phyloP scores from a whole-genome alignment of 2,329 filamentous ascomycete species.

The Neofusicoccum ribis region DNA sequence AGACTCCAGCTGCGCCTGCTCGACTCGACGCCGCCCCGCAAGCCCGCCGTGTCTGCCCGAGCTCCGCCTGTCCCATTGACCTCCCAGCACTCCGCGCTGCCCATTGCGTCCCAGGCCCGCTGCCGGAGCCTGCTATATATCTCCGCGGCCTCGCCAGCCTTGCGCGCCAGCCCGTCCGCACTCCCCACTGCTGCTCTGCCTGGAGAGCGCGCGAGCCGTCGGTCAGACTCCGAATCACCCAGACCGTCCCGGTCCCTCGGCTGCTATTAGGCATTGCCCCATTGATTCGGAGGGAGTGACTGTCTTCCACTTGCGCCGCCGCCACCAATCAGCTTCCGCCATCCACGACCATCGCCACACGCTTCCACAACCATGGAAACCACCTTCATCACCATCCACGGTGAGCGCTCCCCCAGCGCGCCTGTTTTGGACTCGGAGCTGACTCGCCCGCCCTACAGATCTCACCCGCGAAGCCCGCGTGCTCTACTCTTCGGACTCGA shows the following conservation, averaged over 20 bases:
- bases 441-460: slow-evolving; percentile 52
- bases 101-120: not conserved
- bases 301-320: not conserved
- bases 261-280: slow-evolving; percentile 19
- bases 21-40: not conserved
- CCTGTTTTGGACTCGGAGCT: slow-evolving; percentile 15
- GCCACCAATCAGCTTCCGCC: not conserved
- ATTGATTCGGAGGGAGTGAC: slow-evolving; percentile 14
- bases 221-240: slow-evolving; percentile 15
- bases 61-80: not conserved
- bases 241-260: slow-evolving; percentile 7
- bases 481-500: slow-evolving; percentile 80
- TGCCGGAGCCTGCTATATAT: not conserved
- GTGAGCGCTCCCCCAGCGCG: slow-evolving; percentile 44
- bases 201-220: not conserved
- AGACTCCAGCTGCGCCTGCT: not conserved
- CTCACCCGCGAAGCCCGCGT: slow-evolving; percentile 74
- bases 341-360: not conserved
- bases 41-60: not conserved
- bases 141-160: not conserved
- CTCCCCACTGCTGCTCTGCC: not conserved
- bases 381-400: slow-evolving; percentile 90
- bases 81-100: not conserved
- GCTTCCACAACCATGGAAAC: slow-evolving; percentile 63
- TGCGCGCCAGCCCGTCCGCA: not conserved